These are phyloP conservation scores for Cantharellus anzutake DNA, from an alignment of 768 basidiomycete genomes.

Conservation along the genomic window DNA sequence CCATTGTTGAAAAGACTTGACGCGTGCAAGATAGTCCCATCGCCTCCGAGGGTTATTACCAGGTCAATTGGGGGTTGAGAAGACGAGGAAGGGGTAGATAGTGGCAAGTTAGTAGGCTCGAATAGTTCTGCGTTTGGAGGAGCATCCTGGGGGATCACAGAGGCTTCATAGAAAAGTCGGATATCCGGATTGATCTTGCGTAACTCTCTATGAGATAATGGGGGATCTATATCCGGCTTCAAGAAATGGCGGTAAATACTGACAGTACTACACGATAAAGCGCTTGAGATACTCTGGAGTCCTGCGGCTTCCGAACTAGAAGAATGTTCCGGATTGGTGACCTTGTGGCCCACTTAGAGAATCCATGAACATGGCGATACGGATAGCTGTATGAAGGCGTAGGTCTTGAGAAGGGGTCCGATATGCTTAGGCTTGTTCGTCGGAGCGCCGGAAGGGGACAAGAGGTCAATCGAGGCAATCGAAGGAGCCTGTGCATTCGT, in stretches of 20 bases:
- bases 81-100: neutral
- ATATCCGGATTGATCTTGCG: constrained; percentile 7
- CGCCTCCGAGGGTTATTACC: constrained; percentile 82
- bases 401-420: too few species aligned
- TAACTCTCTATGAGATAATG: constrained; percentile 4
- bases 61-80: constrained; percentile 52
- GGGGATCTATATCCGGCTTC: neutral
- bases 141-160: neutral
- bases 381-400: too few species aligned
- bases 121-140: neutral
- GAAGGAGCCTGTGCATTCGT: too few species aligned
- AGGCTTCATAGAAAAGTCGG: constrained; percentile 9
- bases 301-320: neutral
- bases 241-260: neutral
- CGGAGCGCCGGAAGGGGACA: too few species aligned
- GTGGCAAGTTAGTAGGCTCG: neutral
- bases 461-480: too few species aligned
- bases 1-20: constrained; percentile 78
- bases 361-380: too few species aligned
- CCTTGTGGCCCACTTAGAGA: too few species aligned
- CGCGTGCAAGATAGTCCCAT: constrained; percentile 87
- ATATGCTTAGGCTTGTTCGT: too few species aligned
- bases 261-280: neutral
- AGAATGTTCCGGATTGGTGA: neutral
- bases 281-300: neutral